phyloP scores from a whole-genome alignment of 2,329 filamentous ascomycete species.

The Xylaria sp. region DNA sequence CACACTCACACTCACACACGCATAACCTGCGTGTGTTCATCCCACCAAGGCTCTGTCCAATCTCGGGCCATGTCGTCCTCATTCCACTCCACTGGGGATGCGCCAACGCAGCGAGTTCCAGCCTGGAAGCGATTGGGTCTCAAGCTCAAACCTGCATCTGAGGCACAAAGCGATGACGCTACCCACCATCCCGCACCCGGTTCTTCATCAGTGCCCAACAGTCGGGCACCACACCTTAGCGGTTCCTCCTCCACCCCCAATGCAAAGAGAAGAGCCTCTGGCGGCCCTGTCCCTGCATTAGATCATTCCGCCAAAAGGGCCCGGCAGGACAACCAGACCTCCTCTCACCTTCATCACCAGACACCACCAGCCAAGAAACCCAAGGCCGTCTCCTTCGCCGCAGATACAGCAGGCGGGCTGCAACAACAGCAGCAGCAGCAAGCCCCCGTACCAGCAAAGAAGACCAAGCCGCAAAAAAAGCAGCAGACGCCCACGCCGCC shows the following conservation, averaged over 20 bases:
- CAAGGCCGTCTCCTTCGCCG: constrained; percentile 60
- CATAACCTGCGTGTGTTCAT: constrained; percentile 22
- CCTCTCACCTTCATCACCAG: constrained; percentile 45
- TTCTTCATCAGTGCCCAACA: constrained; percentile 42
- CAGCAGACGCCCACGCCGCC: constrained; percentile 47
- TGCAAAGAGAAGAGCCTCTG: constrained; percentile 50
- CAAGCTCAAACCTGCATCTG: constrained; percentile 64
- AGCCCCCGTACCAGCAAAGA: constrained; percentile 37
- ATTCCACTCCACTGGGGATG: constrained; percentile 52
- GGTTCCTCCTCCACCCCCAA: constrained; percentile 36
- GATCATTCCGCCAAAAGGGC: constrained; percentile 50
- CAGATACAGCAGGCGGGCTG: constrained; percentile 39
- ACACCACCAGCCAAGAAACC: constrained; percentile 57
- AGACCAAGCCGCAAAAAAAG: constrained; percentile 51
- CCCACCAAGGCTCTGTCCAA: constrained; percentile 40
- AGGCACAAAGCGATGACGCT: constrained; percentile 49
- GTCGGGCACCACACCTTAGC: constrained; percentile 23
- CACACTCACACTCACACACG: neutral
- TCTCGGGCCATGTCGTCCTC: constrained; percentile 56
- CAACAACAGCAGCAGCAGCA: constrained; percentile 18
- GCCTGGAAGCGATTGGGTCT: constrained; percentile 73
- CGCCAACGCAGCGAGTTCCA: constrained; percentile 62
- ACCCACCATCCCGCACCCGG: constrained; percentile 45
- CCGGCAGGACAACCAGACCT: constrained; percentile 46
- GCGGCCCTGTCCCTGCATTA: constrained; percentile 45